phyloP scores from a whole-genome alignment of 331 rosid species.

The Acacia concinna region DNA sequence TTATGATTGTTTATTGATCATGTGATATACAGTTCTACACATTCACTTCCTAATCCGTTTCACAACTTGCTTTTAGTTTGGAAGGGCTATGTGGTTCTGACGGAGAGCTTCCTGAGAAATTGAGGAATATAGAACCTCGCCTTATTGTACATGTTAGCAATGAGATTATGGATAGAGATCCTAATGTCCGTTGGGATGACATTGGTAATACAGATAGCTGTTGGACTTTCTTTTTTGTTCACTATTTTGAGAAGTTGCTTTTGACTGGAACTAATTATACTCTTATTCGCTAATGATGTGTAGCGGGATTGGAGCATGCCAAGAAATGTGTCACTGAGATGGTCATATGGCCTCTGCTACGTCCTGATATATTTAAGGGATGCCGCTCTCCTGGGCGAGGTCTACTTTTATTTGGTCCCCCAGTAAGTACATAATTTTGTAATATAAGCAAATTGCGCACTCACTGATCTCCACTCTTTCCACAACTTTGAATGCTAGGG shows the following conservation, averaged over 20 bases:
- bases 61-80: constrained; percentile 56
- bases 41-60: constrained; percentile 30
- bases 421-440: constrained; percentile 57
- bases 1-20: constrained; percentile 18
- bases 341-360: constrained; percentile 87
- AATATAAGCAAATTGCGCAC: constrained; percentile 9
- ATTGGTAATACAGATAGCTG: constrained; percentile 58
- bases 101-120: constrained; percentile 97
- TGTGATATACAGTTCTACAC: not conserved
- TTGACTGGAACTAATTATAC: constrained; percentile 26
- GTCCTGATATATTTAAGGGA: constrained; percentile 88
- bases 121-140: constrained; percentile 95
- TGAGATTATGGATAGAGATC: constrained; percentile 94
- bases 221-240: constrained; percentile 27
- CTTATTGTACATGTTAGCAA: constrained; percentile 94
- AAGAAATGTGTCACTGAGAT: constrained; percentile 82
- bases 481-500: constrained; percentile 58
- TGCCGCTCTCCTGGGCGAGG: constrained; percentile 98
- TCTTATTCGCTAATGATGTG: constrained; percentile 26
- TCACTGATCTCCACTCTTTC: constrained; percentile 26
- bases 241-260: constrained; percentile 20
- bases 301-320: constrained; percentile 93
- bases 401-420: constrained; percentile 96
- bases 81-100: constrained; percentile 89
- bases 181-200: constrained; percentile 94